Base-by-base conservation (phyloP, 305 asterid species). In the Salvia sclarea region DNA sequence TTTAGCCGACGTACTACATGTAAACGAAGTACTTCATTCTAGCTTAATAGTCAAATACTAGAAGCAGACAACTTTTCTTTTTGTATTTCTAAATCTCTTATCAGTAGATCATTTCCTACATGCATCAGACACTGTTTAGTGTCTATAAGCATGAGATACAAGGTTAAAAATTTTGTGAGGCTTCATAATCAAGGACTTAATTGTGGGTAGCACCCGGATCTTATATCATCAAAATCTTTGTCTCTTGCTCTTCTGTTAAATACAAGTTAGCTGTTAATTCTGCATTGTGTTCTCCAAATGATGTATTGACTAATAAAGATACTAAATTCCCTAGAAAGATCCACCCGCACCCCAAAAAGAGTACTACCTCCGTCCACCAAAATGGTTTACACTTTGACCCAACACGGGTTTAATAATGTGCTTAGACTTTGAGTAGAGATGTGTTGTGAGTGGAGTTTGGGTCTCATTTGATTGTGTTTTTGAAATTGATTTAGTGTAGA, bases 241-340 rank as follows among this genome's bases (percentile, higher is more conserved):
- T 47, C 56, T 24, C 22, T 28, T 64, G 37, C 18, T 16, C 2
- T n/a, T n/a, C n/a, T n/a, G n/a, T n/a, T 50, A 61, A 28, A 20
- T 52, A 25, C 28, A 61, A 43, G 30, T 35, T 8, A 33, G 2
- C n/a, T 14, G 35, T 63, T 21, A 18, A 17, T 33, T 68, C 43
- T 52, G 68, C 64, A 31, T 24, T 41, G 24, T 56, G 48, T 68
- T 66, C 52, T 66, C 24, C 22, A 53, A 75, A 30, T 69, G 47
- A 31, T 43, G 17, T 50, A 60, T 33, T 18, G 24, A 70, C 58
- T 41, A 40, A 68, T 31, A n/a, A 55, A 65, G 61, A 37, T 49
- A 22, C 35, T 38, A 17, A 14, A 64, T 41, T 55, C 48, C 72
- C 28, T 50, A 57, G 52, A 56, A 57, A 49, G 33, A 38, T 41